phyloP scores from a whole-genome alignment of 2,329 filamentous ascomycete genomes.

The Sporothrix globosa region DNA sequence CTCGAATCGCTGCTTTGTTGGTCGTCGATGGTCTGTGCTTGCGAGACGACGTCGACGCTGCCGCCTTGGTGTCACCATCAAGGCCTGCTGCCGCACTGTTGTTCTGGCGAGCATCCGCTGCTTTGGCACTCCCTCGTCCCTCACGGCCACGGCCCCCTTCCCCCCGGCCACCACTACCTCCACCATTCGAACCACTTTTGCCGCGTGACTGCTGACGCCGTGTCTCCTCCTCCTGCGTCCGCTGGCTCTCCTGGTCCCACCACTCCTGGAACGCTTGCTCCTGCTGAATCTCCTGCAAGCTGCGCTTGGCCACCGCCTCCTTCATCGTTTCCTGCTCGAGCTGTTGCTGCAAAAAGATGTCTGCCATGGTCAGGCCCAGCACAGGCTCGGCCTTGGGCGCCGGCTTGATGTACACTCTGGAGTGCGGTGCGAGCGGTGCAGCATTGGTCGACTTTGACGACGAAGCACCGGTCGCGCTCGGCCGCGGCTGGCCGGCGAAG shows the following conservation, averaged over 20 bases:
- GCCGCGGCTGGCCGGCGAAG: slow-evolving; percentile 60
- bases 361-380: slow-evolving; percentile 74
- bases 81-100: not conserved
- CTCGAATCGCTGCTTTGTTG: slow-evolving; percentile 20
- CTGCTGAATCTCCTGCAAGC: slow-evolving; percentile 90
- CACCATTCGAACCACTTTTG: slow-evolving; percentile 47
- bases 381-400: slow-evolving; percentile 60
- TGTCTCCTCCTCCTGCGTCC: slow-evolving; percentile 67
- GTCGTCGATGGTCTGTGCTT: not conserved
- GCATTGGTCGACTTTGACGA: slow-evolving; percentile 17
- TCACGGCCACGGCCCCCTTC: slow-evolving; percentile 25
- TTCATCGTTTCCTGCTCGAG: slow-evolving; percentile 80
- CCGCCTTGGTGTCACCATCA: not conserved
- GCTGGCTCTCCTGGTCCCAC: slow-evolving; percentile 85
- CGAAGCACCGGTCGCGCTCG: slow-evolving; percentile 37
- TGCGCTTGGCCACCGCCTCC: slow-evolving; percentile 84
- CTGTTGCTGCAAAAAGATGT: slow-evolving; percentile 87
- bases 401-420: slow-evolving; percentile 61
- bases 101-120: not conserved
- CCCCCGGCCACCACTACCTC: slow-evolving; percentile 23
- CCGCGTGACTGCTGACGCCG: slow-evolving; percentile 46
- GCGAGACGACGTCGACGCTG: slow-evolving; percentile 4
- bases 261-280: slow-evolving; percentile 97
- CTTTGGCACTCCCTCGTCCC: slow-evolving; percentile 29
- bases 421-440: slow-evolving; percentile 58